phyloP scores from a whole-genome alignment of 208 protist species.

The Crithidia mellificae region DNA sequence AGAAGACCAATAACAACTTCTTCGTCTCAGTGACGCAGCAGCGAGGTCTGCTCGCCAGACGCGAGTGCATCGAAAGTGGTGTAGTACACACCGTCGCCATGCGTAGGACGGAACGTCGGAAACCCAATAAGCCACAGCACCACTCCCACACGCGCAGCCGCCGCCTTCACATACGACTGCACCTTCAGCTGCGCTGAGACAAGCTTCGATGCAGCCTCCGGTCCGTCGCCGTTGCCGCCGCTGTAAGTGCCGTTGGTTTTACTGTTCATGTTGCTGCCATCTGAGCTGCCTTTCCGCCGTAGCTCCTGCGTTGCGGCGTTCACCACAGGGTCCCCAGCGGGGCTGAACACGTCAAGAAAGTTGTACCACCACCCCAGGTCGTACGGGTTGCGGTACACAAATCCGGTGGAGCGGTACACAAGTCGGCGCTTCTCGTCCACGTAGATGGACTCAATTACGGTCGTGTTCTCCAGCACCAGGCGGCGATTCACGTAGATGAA shows the following conservation, averaged over 20 bases:
- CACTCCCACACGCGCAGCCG: slow-evolving; percentile 23
- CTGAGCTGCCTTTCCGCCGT: background rate
- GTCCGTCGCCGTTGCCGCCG: too few species aligned
- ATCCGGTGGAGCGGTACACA: slow-evolving; percentile 28
- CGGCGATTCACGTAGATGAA: slow-evolving; percentile 44
- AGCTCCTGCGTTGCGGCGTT: slow-evolving; percentile 5
- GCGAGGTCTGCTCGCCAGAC: slow-evolving; percentile 13
- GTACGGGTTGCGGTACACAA: slow-evolving; percentile 66
- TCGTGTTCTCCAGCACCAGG: slow-evolving; percentile 59
- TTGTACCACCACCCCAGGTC: slow-evolving; percentile 72
- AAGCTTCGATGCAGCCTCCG: too few species aligned
- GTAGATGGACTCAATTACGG: slow-evolving; percentile 56
- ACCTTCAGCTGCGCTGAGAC: too few species aligned
- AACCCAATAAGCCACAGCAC: slow-evolving; percentile 54
- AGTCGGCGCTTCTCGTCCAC: slow-evolving; percentile 40
- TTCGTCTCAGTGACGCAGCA: slow-evolving; percentile 3
- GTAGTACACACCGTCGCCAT: slow-evolving; percentile 74
- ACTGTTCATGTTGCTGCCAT: background rate
- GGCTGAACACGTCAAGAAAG: slow-evolving; percentile 61
- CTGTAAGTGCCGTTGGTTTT: background rate
- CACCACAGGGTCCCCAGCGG: slow-evolving; percentile 54
- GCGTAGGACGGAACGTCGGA: slow-evolving; percentile 46
- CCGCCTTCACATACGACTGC: too few species aligned
- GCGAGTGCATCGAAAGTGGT: slow-evolving; percentile 43
- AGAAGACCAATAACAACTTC: slow-evolving; percentile 8